Evolutionary conservation across 202 grass and related monocot genomes (phyloP).

Genomic region (Zizania palustris): DNA sequence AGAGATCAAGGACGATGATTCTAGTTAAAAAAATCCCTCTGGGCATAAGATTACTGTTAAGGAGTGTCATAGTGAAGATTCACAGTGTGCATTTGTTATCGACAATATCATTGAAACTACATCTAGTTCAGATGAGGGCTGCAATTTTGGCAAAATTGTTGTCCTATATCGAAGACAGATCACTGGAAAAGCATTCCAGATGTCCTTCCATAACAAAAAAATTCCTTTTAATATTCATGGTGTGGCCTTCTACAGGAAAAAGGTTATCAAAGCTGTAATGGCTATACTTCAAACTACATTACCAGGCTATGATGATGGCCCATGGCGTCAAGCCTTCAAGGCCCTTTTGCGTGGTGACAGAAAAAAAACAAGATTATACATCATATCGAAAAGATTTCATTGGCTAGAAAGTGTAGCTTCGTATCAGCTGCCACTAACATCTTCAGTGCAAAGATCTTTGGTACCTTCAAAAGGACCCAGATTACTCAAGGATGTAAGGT

Average conservation of each 20-base stretch:
- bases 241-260: too few species aligned
- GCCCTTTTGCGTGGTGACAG: too few species aligned
- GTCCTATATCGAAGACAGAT: constrained; percentile 88
- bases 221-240: too few species aligned
- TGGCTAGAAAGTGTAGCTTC: constrained; percentile 86
- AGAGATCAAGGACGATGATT: too few species aligned
- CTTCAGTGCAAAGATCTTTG: constrained; percentile 86
- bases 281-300: too few species aligned
- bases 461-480: constrained; percentile 97
- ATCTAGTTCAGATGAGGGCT: constrained; percentile 52
- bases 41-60: constrained; percentile 87
- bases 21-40: too few species aligned
- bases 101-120: constrained; percentile 93
- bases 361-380: too few species aligned
- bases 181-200: constrained; percentile 88
- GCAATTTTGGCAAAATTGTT: constrained; percentile 70
- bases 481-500: constrained; percentile 93
- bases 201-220: constrained; percentile 73
- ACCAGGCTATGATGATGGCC: too few species aligned
- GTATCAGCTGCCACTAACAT: constrained; percentile 72
- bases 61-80: constrained; percentile 87
- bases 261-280: too few species aligned
- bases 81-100: too few species aligned
- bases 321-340: too few species aligned
- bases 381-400: too few species aligned